Percentiles rank a stretch among this genome's conserved stretches.
phyloP scores from a whole-genome alignment of 768 basidiomycete species.

The Phlebiopsis gigantea region DNA sequence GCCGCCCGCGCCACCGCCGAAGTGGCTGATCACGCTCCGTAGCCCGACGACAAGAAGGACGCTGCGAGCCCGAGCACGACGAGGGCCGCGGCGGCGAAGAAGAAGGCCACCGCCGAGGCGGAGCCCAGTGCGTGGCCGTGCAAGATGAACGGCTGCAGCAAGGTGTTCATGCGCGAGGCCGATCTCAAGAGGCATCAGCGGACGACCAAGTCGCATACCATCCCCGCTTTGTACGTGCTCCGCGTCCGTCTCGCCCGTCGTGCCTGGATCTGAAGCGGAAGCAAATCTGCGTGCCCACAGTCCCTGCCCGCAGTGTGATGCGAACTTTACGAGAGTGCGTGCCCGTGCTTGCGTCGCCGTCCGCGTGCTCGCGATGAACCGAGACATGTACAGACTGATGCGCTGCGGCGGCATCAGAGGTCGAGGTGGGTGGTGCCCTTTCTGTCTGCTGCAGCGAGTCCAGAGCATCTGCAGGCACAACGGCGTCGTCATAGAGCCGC shows the following conservation, averaged over 20 bases:
- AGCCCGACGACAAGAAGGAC: slow-evolving; percentile 38
- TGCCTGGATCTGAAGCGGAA: slow-evolving; percentile 8
- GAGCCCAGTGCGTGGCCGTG: slow-evolving; percentile 68
- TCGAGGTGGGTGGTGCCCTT: slow-evolving; percentile 48
- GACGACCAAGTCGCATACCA: slow-evolving; percentile 71
- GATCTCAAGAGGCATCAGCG: slow-evolving; percentile 79
- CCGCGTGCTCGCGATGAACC: not conserved
- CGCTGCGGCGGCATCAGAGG: slow-evolving; percentile 73
- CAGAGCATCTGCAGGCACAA: slow-evolving; percentile 51
- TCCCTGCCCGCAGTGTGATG: slow-evolving; percentile 75
- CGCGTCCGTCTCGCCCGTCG: slow-evolving; percentile 21
- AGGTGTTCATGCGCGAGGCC: slow-evolving; percentile 77
- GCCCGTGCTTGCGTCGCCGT: slow-evolving; percentile 1
- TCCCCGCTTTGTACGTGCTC: slow-evolving; percentile 59
- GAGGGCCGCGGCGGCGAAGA: slow-evolving; percentile 24
- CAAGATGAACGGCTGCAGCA: slow-evolving; percentile 76
- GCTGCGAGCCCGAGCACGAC: not conserved
- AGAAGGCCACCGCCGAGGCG: slow-evolving; percentile 30
- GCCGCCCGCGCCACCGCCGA: slow-evolving; percentile 20
- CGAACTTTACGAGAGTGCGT: slow-evolving; percentile 73
- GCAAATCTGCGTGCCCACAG: slow-evolving; percentile 31
- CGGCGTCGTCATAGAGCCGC: slow-evolving; percentile 57
- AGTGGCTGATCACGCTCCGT: slow-evolving; percentile 20
- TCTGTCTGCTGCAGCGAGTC: not conserved
- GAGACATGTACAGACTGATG: slow-evolving; percentile 58